Evolutionary conservation across 208 protist genomes (phyloP).

Genomic region (Balamuthia mandrillaris): DNA sequence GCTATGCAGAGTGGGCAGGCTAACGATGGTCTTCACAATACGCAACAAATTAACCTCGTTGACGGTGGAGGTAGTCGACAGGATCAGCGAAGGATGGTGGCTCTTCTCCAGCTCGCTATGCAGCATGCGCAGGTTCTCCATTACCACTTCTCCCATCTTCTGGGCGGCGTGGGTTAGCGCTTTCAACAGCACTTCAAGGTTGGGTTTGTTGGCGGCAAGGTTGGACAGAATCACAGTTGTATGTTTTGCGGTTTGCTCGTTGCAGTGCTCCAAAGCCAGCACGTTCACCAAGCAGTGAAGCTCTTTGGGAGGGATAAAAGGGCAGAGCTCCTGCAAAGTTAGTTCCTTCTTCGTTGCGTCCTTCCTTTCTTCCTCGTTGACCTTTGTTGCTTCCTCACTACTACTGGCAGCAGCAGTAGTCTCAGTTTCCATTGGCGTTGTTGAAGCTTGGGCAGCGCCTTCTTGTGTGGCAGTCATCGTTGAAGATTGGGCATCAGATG

Average conservation of each 20-base stretch:
- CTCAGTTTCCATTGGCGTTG: background rate
- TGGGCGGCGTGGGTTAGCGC: constrained; percentile 29
- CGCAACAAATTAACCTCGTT: constrained; percentile 30
- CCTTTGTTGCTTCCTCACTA: background rate
- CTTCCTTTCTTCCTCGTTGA: background rate
- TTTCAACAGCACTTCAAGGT: constrained; percentile 18
- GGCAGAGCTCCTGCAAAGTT: constrained; percentile 11
- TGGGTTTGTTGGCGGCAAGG: background rate
- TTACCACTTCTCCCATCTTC: constrained; percentile 1
- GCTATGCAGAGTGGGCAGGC: no score
- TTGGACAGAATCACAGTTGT: constrained; percentile 10
- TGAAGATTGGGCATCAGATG: no score
- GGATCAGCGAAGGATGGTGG: constrained; percentile 38
- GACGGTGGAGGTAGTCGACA: constrained; percentile 23
- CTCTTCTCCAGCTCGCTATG: constrained; percentile 20
- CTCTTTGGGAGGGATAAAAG: constrained; percentile 2
- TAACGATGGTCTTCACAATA: constrained; percentile 33
- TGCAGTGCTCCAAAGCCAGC: constrained; percentile 18
- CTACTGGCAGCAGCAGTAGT: background rate
- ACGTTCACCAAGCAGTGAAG: constrained; percentile 16
- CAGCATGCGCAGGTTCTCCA: background rate
- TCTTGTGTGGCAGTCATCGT: background rate
- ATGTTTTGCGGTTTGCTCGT: constrained; percentile 21
- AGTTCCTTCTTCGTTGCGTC: background rate
- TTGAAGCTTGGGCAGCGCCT: background rate